Evolutionary conservation across 2,329 filamentous ascomycete species (phyloP).

Genomic region (Elsinoe perseae): DNA sequence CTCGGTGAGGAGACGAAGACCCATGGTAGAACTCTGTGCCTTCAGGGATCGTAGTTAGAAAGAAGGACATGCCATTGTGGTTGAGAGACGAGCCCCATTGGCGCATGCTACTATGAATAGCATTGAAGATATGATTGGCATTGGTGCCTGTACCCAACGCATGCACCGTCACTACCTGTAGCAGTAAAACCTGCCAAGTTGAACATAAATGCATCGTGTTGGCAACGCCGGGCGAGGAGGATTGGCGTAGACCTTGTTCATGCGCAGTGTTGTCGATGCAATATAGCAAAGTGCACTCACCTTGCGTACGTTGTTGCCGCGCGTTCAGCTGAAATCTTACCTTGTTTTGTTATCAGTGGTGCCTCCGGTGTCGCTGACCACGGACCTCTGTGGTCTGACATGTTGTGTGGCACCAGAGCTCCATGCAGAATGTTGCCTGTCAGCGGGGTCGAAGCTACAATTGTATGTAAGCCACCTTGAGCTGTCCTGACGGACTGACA

Average conservation of each 20-base stretch:
- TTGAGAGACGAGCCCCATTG: slow-evolving; percentile 67
- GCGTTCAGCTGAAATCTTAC: not conserved
- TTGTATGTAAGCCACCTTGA: not conserved
- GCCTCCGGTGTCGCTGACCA: not conserved
- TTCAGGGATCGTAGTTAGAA: slow-evolving; percentile 56
- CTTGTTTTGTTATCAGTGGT: not conserved
- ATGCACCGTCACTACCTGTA: not conserved
- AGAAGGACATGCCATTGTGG: slow-evolving; percentile 69
- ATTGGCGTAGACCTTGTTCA: too few species aligned
- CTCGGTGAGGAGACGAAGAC: slow-evolving; percentile 36
- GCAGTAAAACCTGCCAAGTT: not conserved
- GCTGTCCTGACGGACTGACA: not conserved
- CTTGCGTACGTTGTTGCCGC: not conserved
- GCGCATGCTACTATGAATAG: slow-evolving; percentile 61
- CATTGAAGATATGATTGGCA: slow-evolving; percentile 62
- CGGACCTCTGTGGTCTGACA: not conserved
- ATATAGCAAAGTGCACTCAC: not conserved
- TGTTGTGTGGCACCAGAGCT: not conserved
- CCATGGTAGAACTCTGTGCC: slow-evolving; percentile 65
- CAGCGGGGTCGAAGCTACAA: not conserved
- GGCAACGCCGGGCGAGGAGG: not conserved
- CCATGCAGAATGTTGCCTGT: not conserved
- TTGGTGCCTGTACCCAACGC: slow-evolving; percentile 2
- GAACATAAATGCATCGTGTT: not conserved
- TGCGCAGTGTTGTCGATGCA: not conserved